Conservation (phyloP, 2,329 filamentous ascomycete species). For the Nigrospora oryzae region DNA sequence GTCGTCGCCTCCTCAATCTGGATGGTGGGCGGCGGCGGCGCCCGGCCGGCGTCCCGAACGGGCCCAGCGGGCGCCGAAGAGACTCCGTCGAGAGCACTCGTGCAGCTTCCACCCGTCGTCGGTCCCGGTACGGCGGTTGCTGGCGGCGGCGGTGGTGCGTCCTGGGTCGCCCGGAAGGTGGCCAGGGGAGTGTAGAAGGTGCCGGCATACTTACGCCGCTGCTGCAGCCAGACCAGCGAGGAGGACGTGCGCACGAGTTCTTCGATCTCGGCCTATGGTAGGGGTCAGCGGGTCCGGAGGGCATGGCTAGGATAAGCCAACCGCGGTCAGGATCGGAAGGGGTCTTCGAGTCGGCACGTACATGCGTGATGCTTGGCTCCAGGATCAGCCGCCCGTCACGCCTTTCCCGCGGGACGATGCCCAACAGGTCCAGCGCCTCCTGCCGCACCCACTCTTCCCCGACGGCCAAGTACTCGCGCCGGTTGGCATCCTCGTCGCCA, state of each 20-base stretch:
- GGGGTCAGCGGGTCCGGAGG: background rate
- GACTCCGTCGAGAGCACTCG: no score
- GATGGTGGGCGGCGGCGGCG: no score
- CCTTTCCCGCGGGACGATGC: background rate
- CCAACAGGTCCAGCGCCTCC: background rate
- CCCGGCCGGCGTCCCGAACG: no score
- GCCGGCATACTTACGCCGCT: background rate
- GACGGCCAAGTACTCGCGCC: background rate
- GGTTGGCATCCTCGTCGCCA: background rate
- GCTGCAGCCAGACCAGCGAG: background rate
- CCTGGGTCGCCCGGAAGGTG: background rate
- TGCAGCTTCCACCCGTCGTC: no score
- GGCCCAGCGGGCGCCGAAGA: no score
- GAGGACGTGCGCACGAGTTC: background rate
- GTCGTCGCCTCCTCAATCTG: no score
- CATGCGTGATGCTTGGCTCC: background rate
- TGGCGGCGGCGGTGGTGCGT: no score
- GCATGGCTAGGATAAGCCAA: background rate
- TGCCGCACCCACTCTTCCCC: background rate
- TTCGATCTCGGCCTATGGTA: background rate
- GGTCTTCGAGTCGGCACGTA: background rate
- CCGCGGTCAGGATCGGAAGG: background rate
- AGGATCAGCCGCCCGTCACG: background rate
- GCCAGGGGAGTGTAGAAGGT: background rate
- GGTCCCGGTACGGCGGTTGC: no score